Evolutionary conservation across 2,329 filamentous ascomycete genomes (phyloP).

Genomic region (Fusarium scirpi): DNA sequence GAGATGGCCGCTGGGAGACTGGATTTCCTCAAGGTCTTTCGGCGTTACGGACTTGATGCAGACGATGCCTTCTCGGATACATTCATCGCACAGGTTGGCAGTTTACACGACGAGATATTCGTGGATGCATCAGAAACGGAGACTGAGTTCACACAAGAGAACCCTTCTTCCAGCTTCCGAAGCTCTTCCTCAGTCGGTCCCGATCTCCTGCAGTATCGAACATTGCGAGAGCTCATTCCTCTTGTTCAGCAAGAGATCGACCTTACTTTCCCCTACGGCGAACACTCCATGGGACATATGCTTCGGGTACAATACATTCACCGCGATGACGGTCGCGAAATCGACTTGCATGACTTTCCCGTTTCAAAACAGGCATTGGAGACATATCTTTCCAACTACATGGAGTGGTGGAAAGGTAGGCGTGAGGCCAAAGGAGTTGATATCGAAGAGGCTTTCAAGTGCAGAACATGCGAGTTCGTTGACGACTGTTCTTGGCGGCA

Average conservation of each 20-base stretch:
- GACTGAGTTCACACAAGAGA: conserved; percentile 17
- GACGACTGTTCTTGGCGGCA: conserved; percentile 83
- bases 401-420: conserved; percentile 90
- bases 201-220: conserved; percentile 61
- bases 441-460: conserved; percentile 90
- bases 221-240: conserved; percentile 60
- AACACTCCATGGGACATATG: conserved; percentile 61
- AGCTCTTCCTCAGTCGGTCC: conserved; percentile 39
- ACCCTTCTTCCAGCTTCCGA: conserved; percentile 30
- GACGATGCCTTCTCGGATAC: conserved; percentile 78
- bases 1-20: conserved; percentile 78
- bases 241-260: conserved; percentile 61
- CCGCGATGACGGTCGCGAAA: conserved; percentile 63
- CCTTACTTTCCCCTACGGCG: conserved; percentile 65
- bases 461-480: conserved; percentile 84
- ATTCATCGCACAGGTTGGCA: conserved; percentile 81
- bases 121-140: conserved; percentile 60
- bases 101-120: conserved; percentile 74
- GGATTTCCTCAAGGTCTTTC: conserved; percentile 75
- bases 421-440: conserved; percentile 79
- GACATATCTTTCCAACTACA: conserved; percentile 74
- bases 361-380: conserved; percentile 75
- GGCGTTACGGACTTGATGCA: conserved; percentile 76
- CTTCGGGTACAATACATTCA: conserved; percentile 67
- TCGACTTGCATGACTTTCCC: conserved; percentile 70